Evolutionary conservation across 805 yeast genomes (phyloP), one percentile per base, ranked within the genome.

Genomic region (Candida endomychidarum): DNA sequence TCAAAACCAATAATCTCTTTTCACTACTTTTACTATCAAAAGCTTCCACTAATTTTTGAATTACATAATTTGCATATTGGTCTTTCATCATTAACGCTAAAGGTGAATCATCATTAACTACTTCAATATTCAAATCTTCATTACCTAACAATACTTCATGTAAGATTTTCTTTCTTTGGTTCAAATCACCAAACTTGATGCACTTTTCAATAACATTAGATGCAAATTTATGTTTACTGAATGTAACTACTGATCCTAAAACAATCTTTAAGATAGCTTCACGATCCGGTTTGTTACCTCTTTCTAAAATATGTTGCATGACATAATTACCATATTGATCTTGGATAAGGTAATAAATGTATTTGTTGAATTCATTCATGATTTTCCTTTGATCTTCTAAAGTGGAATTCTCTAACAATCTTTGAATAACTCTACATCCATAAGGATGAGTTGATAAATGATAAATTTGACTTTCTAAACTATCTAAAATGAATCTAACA

Each of bases 261-360:
- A 91, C 95, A 32, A 84, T 78, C 31, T 74, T 70, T 34, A 88
- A 71, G 36, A 93, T 82, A 34, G 60, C 67, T 41, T 71, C 75
- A 12, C 83, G 76, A 52, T 85, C 89, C 18, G 67, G 70, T 12
- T 62, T 53, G n/a, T 67, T 63, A n/a, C 96, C 95, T 43, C 83
- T 78, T 60, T 89, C 95, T 48, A 93, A 77, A 40, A 93, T 85
- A 60, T 93, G 97, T 62, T 93, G 99, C 56, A 93, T 88, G 27
- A 93, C 99, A 57, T 93, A 93, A 67, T 93, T 93, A 45, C 99
- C 99, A 60, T 88, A 93, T 67, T 93, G 98, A 59, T 93, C 98
- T 58, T 88, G 96, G 42, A 90, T 86, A 54, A 93, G 72, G 54
- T 78, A 81, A 48, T 77, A 83, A 17, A 87, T 77, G 54, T 78